These are phyloP conservation scores for Beta corolliflora DNA, from an alignment of 179 eudicot genomes.

Conservation along the genomic window DNA sequence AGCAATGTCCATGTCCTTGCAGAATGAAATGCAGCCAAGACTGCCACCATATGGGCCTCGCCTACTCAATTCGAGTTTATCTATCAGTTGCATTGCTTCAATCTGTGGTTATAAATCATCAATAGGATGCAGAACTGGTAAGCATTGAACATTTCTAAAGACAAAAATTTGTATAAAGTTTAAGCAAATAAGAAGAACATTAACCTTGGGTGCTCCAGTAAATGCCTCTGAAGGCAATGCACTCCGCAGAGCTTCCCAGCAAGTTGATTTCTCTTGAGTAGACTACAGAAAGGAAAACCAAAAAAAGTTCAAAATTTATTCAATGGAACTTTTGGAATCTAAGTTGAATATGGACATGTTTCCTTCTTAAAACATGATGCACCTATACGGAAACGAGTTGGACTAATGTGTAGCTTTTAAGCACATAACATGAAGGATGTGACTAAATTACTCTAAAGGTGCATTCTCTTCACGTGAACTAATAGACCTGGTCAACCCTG, in stretches of 20 bases:
- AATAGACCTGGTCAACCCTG: too few species aligned
- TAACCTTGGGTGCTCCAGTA: constrained; percentile 67
- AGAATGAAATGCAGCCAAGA: constrained; percentile 60
- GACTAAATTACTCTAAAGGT: too few species aligned
- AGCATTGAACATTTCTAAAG: neutral
- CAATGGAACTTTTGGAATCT: neutral
- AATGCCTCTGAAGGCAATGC: constrained; percentile 63
- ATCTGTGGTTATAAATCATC: constrained; percentile 36
- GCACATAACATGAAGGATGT: too few species aligned
- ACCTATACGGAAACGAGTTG: too few species aligned
- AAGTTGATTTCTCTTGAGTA: constrained; percentile 46
- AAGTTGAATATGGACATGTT: neutral
- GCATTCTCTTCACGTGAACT: too few species aligned
- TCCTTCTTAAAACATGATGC: neutral
- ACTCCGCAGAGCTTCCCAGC: constrained; percentile 63
- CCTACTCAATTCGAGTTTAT: constrained; percentile 46
- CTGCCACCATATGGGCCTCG: constrained; percentile 62
- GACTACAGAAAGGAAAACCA: constrained; percentile 34
- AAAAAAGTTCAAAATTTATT: too few species aligned
- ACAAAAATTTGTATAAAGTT: neutral
- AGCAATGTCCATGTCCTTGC: constrained; percentile 63
- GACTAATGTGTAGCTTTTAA: too few species aligned
- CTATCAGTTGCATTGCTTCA: constrained; percentile 62
- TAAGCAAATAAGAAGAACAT: neutral
- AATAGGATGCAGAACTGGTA: neutral